Base-by-base conservation (phyloP, 2,329 filamentous ascomycete genomes). In the Cladosporium halotolerans region DNA sequence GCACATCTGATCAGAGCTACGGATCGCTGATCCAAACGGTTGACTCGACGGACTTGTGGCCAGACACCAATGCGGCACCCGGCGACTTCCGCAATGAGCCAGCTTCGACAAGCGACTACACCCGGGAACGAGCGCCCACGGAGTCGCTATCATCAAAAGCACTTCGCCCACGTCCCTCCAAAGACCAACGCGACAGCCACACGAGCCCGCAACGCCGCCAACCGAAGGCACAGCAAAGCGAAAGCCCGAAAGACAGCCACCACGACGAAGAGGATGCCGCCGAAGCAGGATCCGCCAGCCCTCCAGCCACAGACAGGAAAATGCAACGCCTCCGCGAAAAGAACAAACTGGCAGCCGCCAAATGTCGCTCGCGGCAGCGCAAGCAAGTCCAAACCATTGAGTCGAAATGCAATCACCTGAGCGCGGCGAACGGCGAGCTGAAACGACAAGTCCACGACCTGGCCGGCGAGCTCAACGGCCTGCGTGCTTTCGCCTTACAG, bases 181-280 rank as follows among this genome's bases (percentile, higher is more conserved):
- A 23, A 23, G 19, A 23, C 19, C 19, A 23, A 23, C 19, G 19
- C 19, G 19, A 23, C 3, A 23, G 19, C 19, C 19, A 23, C 19
- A 23, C 42, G 50, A 23, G 50, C 50, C 13, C 50, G 50, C 33
- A 19, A 52, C 13, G 50, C 50, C 28, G 50, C 50, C 23, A 52
- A 45, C n/a, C 33, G 45, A 34, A 13, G 50, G n/a, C 50, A 52
- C 28, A 40, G 11, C n/a, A 38, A 40, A 28, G 19, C 50, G 9
- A 39, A 41, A 33, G 33, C 33, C 10, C 32, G 34, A 13, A 39
- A 41, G 50, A 41, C 16, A 46, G 50, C 16, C 44, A 36, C 8
- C 50, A 46, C 2, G n/a, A 8, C 38, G 38, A 36, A 1, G 33
- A 14, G 9, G 31, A 10, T 7, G 19, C 14, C 4, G 16, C 13